Percentiles rank a stretch among this genome's conserved stretches.
These are phyloP conservation scores for Talaromyces trachyspermus DNA, from an alignment of 495 filamentous ascomycete species.

Conservation along the genomic window DNA sequence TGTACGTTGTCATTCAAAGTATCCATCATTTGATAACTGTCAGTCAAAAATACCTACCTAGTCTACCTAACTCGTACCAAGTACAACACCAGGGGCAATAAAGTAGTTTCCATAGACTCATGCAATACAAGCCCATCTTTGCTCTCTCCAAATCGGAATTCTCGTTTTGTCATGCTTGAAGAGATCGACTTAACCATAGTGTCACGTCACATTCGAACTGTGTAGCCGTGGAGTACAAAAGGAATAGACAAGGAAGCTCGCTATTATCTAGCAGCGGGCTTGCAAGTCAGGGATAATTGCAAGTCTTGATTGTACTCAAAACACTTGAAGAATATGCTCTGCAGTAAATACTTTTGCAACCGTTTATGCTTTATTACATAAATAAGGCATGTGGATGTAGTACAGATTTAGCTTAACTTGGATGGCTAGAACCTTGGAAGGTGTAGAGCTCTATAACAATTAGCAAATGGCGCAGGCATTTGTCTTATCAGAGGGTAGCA, in stretches of 20 bases:
- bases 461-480: background rate
- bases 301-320: background rate
- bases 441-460: background rate
- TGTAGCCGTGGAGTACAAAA: background rate
- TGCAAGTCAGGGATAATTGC: background rate
- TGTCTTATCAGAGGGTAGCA: background rate
- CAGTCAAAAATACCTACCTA: too few relatives aligned
- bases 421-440: background rate
- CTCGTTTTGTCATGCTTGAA: background rate
- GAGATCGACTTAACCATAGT: background rate
- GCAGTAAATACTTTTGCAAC: background rate
- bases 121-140: background rate
- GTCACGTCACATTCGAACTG: background rate
- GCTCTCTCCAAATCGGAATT: background rate
- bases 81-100: too few relatives aligned
- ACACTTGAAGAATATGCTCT: background rate
- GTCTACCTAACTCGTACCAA: too few relatives aligned
- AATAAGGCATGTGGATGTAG: background rate
- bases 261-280: background rate
- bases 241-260: background rate
- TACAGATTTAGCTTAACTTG: background rate
- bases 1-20: too few relatives aligned
- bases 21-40: too few relatives aligned
- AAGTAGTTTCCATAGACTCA: background rate
- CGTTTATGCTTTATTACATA: background rate